Percentiles rank a stretch among this genome's conserved stretches.
Conservation (phyloP, 176 grass and related monocot genomes). For the Eleusine coracana region DNA sequence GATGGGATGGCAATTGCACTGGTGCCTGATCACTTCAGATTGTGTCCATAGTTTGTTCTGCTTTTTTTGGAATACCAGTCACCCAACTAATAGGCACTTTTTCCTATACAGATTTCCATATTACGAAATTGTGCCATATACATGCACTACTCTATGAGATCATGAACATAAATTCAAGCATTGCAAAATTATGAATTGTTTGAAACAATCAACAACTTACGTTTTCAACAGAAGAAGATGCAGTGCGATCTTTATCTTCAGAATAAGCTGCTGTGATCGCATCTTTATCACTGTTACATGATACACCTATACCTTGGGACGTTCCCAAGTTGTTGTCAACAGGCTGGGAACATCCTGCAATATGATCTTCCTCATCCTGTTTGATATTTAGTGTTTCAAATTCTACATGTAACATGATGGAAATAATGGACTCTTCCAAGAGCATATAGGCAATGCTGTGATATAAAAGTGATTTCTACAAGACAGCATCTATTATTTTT, state of each 20-base stretch:
- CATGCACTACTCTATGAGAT: constrained; percentile 18
- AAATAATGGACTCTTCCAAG: constrained; percentile 45
- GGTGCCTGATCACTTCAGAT: not conserved
- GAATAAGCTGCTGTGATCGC: constrained; percentile 29
- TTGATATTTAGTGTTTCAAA: constrained; percentile 62
- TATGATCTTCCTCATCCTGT: constrained; percentile 57
- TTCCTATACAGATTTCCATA: not conserved
- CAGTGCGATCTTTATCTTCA: constrained; percentile 46
- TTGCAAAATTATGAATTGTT: constrained; percentile 13
- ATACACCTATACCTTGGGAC: constrained; percentile 40
- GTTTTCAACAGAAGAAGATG: constrained; percentile 56
- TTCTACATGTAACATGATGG: constrained; percentile 43
- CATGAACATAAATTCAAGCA: not conserved
- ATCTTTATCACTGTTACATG: constrained; percentile 47
- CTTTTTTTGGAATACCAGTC: not conserved
- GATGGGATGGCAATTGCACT: constrained; percentile 5
- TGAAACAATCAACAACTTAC: constrained; percentile 36
- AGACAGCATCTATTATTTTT: constrained; percentile 14
- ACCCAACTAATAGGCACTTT: not conserved
- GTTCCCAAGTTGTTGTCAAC: constrained; percentile 26
- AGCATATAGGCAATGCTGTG: constrained; percentile 10
- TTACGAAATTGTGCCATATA: constrained; percentile 3
- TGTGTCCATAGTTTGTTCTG: not conserved
- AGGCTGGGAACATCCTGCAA: constrained; percentile 32
- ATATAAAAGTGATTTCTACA: constrained; percentile 9